Percentiles rank a stretch among this genome's conserved stretches.
Conservation (phyloP, 192 early-diverging fungal species). For the Dissophora ornata region DNA sequence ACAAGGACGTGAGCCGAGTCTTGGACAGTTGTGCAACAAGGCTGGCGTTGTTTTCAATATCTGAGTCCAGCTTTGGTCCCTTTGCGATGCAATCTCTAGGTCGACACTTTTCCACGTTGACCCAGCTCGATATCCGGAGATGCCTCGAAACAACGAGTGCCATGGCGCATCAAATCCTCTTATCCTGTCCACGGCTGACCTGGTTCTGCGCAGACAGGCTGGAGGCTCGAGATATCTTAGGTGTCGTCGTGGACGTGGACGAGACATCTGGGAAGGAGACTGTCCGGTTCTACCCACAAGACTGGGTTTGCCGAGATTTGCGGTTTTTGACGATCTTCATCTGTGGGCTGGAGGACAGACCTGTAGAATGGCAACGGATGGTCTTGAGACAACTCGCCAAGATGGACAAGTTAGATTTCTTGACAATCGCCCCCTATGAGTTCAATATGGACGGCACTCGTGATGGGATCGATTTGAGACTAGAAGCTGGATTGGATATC, state of each 20-base stretch:
- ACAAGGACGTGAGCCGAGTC: conserved; percentile 6
- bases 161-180: conserved; percentile 15
- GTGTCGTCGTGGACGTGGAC: background rate
- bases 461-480: conserved; percentile 16
- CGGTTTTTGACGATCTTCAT: conserved; percentile 4
- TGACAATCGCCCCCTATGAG: conserved; percentile 7
- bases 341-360: conserved; percentile 17
- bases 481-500: conserved; percentile 5
- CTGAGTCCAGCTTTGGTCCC: conserved; percentile 10
- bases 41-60: conserved; percentile 7
- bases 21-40: background rate
- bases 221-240: conserved; percentile 17
- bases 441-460: background rate
- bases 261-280: background rate
- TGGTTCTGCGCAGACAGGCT: conserved; percentile 1
- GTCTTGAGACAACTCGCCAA: conserved; percentile 18
- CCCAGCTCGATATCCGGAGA: conserved; percentile 7
- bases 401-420: background rate
- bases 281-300: background rate
- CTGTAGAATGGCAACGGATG: background rate
- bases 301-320: conserved; percentile 20
- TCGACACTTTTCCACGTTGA: conserved; percentile 16
- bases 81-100: background rate
- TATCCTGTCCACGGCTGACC: conserved; percentile 4
- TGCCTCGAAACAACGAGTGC: conserved; percentile 14